Evolutionary conservation across 148 eudicot species (phyloP), one percentile per base, ranked within the genome.

Genomic region (Agrostemma githago): DNA sequence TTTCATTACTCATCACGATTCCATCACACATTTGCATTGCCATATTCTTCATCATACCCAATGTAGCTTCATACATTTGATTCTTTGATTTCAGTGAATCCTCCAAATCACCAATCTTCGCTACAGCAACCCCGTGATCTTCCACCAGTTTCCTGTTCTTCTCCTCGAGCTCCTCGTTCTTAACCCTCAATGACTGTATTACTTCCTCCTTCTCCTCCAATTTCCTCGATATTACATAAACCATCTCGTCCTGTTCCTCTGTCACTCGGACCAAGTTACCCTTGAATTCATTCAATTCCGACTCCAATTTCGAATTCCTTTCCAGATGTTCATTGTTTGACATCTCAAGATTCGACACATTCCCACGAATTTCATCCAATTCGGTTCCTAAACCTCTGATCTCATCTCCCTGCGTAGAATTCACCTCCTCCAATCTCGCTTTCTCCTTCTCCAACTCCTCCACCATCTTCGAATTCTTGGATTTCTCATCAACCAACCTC

Each of bases 21-120:
- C 78, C 74, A 19, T 15, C 17, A 58, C 81, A 61, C 62, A 78
- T 40, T 58, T 80, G 78, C 39, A 21, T 58, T 2, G 84, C 80
- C 4, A 85, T 72, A 42, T 75, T 82, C 82, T 72, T 88, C 75
- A 95, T 46, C 82, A 86, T 76, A n/a, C 68, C 51, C 71, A 92
- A 19, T 2, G 82, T 75, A 8, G 39, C 74, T 62, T 76, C 83
- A 3, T 78, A 77, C 54, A 78, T 78, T 7, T 83, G 81, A 61
- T 73, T 76, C 12, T 79, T 83, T 0, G 74, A 57, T 54, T 75
- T 74, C 74, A 85, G 71, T 19, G 77, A 77, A 8, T 64, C 76
- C 78, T 84, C 73, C 74, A 83, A 58, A 9, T 69, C 83, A 38
- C 70, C 74, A 5, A 83, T 34, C 59, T 80, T 83, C 4, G 71